A percentile compares a stretch with the other conserved stretches of the same genome.
Evolutionary conservation across 2,329 filamentous ascomycete species (phyloP).

Genomic region (Orbilia blumenaviensis): DNA sequence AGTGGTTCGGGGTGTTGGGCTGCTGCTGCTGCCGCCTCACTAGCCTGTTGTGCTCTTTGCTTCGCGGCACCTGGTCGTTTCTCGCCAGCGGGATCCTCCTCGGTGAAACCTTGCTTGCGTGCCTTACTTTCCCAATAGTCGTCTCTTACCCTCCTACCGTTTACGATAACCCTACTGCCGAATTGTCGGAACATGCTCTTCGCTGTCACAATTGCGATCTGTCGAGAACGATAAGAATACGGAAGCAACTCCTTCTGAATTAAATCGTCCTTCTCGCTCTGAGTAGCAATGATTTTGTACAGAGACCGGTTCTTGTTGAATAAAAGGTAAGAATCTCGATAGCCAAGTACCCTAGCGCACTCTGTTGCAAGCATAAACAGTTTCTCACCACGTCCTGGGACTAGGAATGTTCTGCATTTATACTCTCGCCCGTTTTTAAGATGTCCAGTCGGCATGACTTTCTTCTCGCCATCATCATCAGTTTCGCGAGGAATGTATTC

Average conservation of each 20-base stretch:
- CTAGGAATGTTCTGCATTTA: constrained; percentile 92
- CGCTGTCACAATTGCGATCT: constrained; percentile 97
- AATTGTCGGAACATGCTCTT: constrained; percentile 99
- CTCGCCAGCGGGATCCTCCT: constrained; percentile 93
- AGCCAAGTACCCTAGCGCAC: constrained; percentile 93
- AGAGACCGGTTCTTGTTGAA: constrained; percentile 97
- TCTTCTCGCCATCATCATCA: constrained; percentile 92
- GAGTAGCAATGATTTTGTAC: constrained; percentile 97
- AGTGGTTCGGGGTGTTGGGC: constrained; percentile 89
- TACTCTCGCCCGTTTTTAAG: constrained; percentile 87
- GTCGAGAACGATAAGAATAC: constrained; percentile 96
- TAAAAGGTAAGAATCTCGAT: constrained; percentile 97
- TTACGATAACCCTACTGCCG: constrained; percentile 89
- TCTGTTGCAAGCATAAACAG: constrained; percentile 99
- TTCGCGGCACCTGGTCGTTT: constrained; percentile 93
- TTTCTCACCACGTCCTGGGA: constrained; percentile 80
- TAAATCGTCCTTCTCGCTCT: constrained; percentile 97
- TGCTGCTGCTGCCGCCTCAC: constrained; percentile 66
- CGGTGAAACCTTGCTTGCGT: constrained; percentile 95
- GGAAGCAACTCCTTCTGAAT: constrained; percentile 94
- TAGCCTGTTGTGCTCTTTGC: constrained; percentile 57
- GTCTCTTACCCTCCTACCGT: constrained; percentile 89
- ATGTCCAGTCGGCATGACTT: constrained; percentile 84
- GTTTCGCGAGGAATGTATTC: constrained; percentile 94
- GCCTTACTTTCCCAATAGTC: constrained; percentile 99